phyloP scores from a whole-genome alignment of 2,329 filamentous ascomycete species.

The Daldinia sp. region DNA sequence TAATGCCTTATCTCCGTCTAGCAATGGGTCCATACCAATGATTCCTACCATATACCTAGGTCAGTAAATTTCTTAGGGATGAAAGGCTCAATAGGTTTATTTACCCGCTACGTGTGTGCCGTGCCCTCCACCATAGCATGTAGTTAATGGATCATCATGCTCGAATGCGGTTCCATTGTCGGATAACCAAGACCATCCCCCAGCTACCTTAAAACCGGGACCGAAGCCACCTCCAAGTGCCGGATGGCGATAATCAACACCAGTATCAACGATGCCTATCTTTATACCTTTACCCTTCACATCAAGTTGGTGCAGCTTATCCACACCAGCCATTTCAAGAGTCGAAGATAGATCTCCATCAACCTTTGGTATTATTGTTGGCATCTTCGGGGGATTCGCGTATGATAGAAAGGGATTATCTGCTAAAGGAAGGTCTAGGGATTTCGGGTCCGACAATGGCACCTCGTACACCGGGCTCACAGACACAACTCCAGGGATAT shows the following conservation, averaged over 20 bases:
- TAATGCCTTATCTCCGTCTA: conserved; percentile 19
- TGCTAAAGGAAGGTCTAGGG: neutral
- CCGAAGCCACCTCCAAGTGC: conserved; percentile 29
- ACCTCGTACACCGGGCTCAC: conserved; percentile 29
- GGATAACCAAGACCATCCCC: conserved; percentile 26
- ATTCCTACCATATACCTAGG: conserved; percentile 14
- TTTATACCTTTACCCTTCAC: conserved; percentile 32
- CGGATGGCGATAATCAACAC: conserved; percentile 31
- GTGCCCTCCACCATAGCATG: conserved; percentile 29
- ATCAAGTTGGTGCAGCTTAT: conserved; percentile 29
- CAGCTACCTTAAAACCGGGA: conserved; percentile 28
- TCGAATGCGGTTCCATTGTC: conserved; percentile 26
- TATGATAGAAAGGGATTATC: conserved; percentile 17
- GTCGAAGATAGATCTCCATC: conserved; percentile 22
- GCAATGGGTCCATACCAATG: conserved; percentile 23
- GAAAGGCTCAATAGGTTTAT: too few relatives aligned
- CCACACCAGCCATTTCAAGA: conserved; percentile 28
- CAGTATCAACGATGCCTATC: conserved; percentile 35
- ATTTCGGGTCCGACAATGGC: conserved; percentile 8
- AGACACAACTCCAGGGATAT: conserved; percentile 25
- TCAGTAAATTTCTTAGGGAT: too few relatives aligned
- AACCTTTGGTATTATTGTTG: conserved; percentile 8
- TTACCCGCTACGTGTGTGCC: conserved; percentile 32
- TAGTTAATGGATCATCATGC: conserved; percentile 16
- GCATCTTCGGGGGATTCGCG: conserved; percentile 19